phyloP scores from a whole-genome alignment of 257 asterid species.

The Jacaranda copaia region DNA sequence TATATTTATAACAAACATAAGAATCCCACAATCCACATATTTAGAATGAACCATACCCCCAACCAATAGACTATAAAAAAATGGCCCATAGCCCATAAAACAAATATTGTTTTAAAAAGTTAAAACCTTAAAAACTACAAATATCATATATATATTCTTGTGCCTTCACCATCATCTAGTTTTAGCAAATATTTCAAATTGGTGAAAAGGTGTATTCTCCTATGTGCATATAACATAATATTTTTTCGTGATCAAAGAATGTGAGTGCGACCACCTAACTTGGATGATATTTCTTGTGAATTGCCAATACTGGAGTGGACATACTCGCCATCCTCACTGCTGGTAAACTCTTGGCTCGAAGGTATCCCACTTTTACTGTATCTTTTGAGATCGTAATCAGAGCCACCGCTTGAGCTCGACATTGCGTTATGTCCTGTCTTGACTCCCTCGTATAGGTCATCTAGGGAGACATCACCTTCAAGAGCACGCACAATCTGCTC shows the following conservation, averaged over 20 bases:
- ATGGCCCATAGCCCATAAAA: conserved; percentile 20
- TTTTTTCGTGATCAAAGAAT: conserved; percentile 27
- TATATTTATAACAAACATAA: conserved; percentile 11
- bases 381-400: conserved; percentile 60
- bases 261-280: conserved; percentile 21
- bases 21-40: conserved; percentile 10
- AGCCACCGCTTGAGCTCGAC: conserved; percentile 54
- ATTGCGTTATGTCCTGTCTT: conserved; percentile 48
- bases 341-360: conserved; percentile 77
- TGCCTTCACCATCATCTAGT: conserved; percentile 34
- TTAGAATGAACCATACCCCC: conserved; percentile 5
- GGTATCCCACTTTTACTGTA: conserved; percentile 41
- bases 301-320: conserved; percentile 36
- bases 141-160: conserved; percentile 6
- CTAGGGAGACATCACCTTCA: conserved; percentile 80
- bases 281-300: conserved; percentile 43
- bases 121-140: conserved; percentile 37
- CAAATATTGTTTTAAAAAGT: conserved; percentile 4
- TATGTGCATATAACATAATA: not conserved
- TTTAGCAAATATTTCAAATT: conserved; percentile 16
- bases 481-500: conserved; percentile 77
- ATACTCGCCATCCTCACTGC: conserved; percentile 60
- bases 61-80: not conserved
- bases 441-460: conserved; percentile 58
- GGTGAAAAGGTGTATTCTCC: conserved; percentile 27